phyloP scores from a whole-genome alignment of 2,329 filamentous ascomycete genomes.

The Pseudogymnoascus sp. region DNA sequence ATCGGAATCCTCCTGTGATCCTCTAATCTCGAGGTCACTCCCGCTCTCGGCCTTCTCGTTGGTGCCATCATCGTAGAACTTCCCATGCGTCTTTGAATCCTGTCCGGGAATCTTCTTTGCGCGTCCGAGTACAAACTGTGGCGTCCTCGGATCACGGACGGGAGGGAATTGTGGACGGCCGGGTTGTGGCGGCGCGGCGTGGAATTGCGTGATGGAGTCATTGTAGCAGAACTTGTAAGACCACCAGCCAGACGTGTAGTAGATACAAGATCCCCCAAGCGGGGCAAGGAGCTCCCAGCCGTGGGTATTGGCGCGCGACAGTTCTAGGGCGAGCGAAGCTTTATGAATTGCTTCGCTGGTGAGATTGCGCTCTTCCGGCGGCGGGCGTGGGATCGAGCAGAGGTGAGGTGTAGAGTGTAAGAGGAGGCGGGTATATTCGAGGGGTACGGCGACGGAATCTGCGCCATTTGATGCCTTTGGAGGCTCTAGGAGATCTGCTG shows the following conservation, averaged over 20 bases:
- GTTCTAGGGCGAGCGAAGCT: constrained; percentile 57
- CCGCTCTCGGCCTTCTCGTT: constrained; percentile 19
- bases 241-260: constrained; percentile 69
- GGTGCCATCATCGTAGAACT: constrained; percentile 21
- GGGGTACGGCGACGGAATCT: not conserved
- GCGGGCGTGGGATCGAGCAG: constrained; percentile 57
- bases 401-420: constrained; percentile 34
- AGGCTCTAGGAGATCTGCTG: constrained; percentile 34
- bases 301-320: constrained; percentile 57
- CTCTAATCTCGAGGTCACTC: constrained; percentile 20
- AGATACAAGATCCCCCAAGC: constrained; percentile 63
- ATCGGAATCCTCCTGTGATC: constrained; percentile 20
- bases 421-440: constrained; percentile 6
- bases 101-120: constrained; percentile 33
- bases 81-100: constrained; percentile 13
- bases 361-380: constrained; percentile 38
- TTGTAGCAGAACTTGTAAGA: constrained; percentile 70
- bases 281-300: constrained; percentile 61
- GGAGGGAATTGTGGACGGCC: constrained; percentile 57
- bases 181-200: constrained; percentile 55
- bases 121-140: constrained; percentile 56
- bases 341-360: constrained; percentile 43
- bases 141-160: constrained; percentile 55
- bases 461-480: not conserved
- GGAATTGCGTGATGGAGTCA: constrained; percentile 61